These are phyloP conservation scores for Tricholoma flavovirens DNA, from an alignment of 768 basidiomycete genomes.

Conservation along the genomic window DNA sequence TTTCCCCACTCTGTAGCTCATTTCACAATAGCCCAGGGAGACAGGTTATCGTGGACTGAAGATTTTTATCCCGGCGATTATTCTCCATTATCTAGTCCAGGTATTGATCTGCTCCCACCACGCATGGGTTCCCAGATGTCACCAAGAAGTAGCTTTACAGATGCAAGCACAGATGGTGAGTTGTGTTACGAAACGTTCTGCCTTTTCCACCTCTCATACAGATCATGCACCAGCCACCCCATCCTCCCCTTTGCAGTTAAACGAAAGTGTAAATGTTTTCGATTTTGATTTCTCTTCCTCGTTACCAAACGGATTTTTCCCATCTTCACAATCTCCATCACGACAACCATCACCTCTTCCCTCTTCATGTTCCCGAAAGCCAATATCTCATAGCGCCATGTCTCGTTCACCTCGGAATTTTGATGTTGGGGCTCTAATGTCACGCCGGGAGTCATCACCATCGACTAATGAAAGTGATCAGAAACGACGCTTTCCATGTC, in stretches of 20 bases:
- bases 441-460: constrained; percentile 26
- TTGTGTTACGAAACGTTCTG: neutral
- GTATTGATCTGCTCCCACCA: constrained; percentile 20
- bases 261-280: constrained; percentile 27
- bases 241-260: constrained; percentile 26
- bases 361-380: constrained; percentile 9
- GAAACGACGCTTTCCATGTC: constrained; percentile 42
- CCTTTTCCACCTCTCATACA: neutral
- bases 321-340: constrained; percentile 8
- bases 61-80: neutral
- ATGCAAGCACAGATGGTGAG: constrained; percentile 30
- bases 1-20: neutral
- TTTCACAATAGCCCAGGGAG: neutral
- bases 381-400: neutral
- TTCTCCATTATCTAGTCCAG: constrained; percentile 12
- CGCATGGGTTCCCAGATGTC: constrained; percentile 14
- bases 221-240: constrained; percentile 18
- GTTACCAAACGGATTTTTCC: constrained; percentile 18
- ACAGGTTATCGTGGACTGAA: neutral
- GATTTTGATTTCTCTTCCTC: constrained; percentile 28
- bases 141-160: constrained; percentile 23
- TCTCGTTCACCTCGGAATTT: constrained; percentile 8
- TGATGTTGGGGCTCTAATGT: constrained; percentile 2
- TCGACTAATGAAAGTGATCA: constrained; percentile 28
- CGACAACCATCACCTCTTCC: constrained; percentile 5